Evolutionary conservation across 805 yeast genomes (phyloP).

Genomic region (Starmerella vitae): DNA sequence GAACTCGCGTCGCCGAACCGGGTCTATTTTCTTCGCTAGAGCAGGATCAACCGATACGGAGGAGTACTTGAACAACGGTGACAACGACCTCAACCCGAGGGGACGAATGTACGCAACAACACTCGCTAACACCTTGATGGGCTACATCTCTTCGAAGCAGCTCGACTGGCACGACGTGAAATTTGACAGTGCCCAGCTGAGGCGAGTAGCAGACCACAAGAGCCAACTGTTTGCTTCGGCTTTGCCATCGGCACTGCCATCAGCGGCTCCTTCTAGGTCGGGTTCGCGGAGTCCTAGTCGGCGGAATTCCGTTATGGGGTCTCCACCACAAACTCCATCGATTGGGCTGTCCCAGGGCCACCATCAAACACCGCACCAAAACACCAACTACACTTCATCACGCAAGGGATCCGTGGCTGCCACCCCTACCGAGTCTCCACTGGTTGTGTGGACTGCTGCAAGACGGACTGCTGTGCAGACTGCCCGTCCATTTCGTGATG

Average conservation of each 20-base stretch:
- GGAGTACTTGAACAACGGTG: constrained; percentile 50
- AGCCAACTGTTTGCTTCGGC: constrained; percentile 14
- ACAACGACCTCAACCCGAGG: constrained; percentile 66
- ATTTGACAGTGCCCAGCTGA: constrained; percentile 13
- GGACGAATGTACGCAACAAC: constrained; percentile 57
- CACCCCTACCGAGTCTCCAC: constrained; percentile 21
- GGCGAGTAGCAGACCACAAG: constrained; percentile 16
- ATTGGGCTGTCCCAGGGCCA: not conserved
- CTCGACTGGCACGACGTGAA: constrained; percentile 12
- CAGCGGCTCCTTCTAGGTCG: constrained; percentile 10
- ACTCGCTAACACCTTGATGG: constrained; percentile 44
- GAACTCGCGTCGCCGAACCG: constrained; percentile 77
- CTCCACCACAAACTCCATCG: not conserved
- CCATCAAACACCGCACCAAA: not conserved
- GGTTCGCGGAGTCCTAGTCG: constrained; percentile 1
- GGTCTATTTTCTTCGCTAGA: constrained; percentile 79
- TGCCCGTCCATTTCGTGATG: constrained; percentile 49
- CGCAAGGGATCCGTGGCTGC: constrained; percentile 1
- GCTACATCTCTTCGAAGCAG: constrained; percentile 24
- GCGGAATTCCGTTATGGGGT: constrained; percentile 4
- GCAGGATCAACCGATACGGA: constrained; percentile 35
- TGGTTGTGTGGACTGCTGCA: constrained; percentile 93
- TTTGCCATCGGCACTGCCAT: constrained; percentile 7
- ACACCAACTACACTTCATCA: not conserved
- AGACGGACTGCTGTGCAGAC: constrained; percentile 73